These are phyloP conservation scores for Aristolochia fimbriata DNA, from an alignment of 164 flowering plant genomes.

Conservation along the genomic window DNA sequence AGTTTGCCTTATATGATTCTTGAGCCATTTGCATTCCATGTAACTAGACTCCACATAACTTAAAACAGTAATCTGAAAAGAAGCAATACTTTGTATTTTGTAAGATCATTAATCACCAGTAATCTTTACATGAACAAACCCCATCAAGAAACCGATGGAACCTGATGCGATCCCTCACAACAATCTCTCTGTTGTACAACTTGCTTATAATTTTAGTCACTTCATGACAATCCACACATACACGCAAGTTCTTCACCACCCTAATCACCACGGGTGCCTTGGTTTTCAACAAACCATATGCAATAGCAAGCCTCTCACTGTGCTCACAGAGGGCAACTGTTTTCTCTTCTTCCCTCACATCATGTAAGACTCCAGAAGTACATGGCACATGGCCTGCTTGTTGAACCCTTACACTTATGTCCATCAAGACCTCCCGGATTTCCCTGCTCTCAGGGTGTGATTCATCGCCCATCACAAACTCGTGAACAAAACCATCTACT, in stretches of 20 bases:
- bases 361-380: conserved; percentile 28
- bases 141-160: conserved; percentile 40
- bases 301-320: conserved; percentile 36
- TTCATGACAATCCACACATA: conserved; percentile 35
- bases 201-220: conserved; percentile 40
- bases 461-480: conserved; percentile 32
- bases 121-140: conserved; percentile 39
- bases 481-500: conserved; percentile 32
- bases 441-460: conserved; percentile 31
- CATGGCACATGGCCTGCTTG: conserved; percentile 26
- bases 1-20: no score
- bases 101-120: conserved; percentile 23
- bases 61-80: no score
- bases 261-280: conserved; percentile 26
- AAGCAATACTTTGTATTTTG: no score
- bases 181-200: conserved; percentile 32
- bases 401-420: conserved; percentile 21
- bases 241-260: conserved; percentile 33
- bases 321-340: conserved; percentile 26
- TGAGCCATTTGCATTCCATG: no score
- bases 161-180: conserved; percentile 45
- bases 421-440: conserved; percentile 20
- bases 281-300: conserved; percentile 32
- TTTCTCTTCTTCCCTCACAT: conserved; percentile 32
- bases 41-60: no score